Base-by-base conservation (phyloP, 2,329 filamentous ascomycete species). In the Talaromyces pinophilus region DNA sequence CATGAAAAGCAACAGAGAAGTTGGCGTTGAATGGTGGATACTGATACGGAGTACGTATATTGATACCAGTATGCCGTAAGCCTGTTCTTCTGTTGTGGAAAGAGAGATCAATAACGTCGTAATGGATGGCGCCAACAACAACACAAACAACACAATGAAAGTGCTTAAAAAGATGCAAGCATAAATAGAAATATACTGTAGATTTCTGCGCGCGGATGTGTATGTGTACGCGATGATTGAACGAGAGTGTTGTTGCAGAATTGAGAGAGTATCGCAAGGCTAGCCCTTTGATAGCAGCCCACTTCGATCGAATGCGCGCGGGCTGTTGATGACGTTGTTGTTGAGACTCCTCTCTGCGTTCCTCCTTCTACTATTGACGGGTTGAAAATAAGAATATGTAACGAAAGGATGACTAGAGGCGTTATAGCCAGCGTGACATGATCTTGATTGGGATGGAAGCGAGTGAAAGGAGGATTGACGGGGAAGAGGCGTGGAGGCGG, bases 21-120 rank as follows among this genome's bases (percentile, higher is more conserved):
- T 19, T 48, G 64, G 64, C 59, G 62, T 54, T 28, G 28, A 40
- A 66, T 57, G 64, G 66, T 38, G 15, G 33, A 46, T 60, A 19
- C 57, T 33, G 57, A 33, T 60, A 42, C 22, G 54, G 33, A 57
- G 19, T 22, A 40, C 54, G 54, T 57, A 38, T 19, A 40, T 38
- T 15, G 54, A 57, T 25, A 22, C 19, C 33, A 38, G 33, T 57
- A 40, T 57, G 54, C 33, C 6, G 54, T 40, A 8, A 13, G 30
- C 22, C n/a, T 57, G 33, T 38, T 25, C 33, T 57, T 57, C 54
- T 40, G 54, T 38, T 40, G n/a, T 35, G 33, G 33, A 7, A 17
- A 8, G 54, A 57, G 30, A 55, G 30, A 35, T 57, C 54, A 57
- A 57, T 38, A 57, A 55, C 54, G 54, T 57, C 54, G 54, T 38